A percentile compares a stretch with the other conserved stretches of the same genome.
These are phyloP conservation scores for Omphalotus guepiniiformis DNA, from an alignment of 768 basidiomycete species.

Conservation along the genomic window DNA sequence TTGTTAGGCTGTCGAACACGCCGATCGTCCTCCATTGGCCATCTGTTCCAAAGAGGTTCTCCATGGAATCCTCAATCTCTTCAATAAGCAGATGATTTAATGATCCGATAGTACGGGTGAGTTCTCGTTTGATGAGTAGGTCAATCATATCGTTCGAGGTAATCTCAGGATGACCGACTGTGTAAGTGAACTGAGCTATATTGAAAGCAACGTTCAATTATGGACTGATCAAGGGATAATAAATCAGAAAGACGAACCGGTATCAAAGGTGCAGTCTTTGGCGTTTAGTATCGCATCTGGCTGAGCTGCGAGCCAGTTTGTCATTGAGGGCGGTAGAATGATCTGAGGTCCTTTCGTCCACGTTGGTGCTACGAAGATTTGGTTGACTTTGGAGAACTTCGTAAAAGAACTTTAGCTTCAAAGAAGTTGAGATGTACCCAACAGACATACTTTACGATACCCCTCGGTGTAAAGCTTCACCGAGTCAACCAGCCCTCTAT, in stretches of 20 bases:
- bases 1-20: constrained; percentile 6
- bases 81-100: constrained; percentile 10
- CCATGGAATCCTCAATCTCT: constrained; percentile 8
- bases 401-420: neutral
- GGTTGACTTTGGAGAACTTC: constrained; percentile 9
- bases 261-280: constrained; percentile 14
- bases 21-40: constrained; percentile 8
- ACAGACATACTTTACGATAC: constrained; percentile 7
- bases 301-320: constrained; percentile 4
- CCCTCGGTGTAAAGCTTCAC: constrained; percentile 8
- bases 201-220: neutral
- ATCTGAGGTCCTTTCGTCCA: constrained; percentile 15
- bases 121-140: constrained; percentile 14
- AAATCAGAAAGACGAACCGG: constrained; percentile 3
- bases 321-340: constrained; percentile 9
- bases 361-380: constrained; percentile 9
- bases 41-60: constrained; percentile 5
- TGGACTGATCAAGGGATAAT: neutral
- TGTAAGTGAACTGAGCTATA: constrained; percentile 15
- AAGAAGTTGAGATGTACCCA: neutral
- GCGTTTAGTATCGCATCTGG: constrained; percentile 12
- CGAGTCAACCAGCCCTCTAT: constrained; percentile 10
- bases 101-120: constrained; percentile 11
- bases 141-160: constrained; percentile 13
- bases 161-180: constrained; percentile 13